Conservation (phyloP, 176 grass and related monocot species). For the Eleusine indica region DNA sequence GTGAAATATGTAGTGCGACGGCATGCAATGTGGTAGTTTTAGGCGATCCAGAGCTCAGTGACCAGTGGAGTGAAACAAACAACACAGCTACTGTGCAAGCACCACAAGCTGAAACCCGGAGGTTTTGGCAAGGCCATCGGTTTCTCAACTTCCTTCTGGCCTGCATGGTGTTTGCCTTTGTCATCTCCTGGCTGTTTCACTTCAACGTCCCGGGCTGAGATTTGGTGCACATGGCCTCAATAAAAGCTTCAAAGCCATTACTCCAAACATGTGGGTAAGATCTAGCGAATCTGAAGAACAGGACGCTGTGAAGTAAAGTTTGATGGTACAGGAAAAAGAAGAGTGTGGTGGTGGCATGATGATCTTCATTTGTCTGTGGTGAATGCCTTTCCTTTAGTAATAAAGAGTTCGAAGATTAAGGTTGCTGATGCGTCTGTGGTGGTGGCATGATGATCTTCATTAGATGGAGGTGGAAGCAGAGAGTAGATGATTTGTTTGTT, state of each 20-base stretch:
- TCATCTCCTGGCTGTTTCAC: slow-evolving; percentile 97
- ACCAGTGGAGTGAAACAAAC: slow-evolving; percentile 68
- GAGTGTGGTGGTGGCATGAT: slow-evolving; percentile 6
- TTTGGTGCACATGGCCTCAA: slow-evolving; percentile 5
- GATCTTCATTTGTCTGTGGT: slow-evolving; percentile 34
- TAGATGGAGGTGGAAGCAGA: slow-evolving; percentile 25
- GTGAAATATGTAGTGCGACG: slow-evolving; percentile 85
- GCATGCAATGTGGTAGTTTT: slow-evolving; percentile 69
- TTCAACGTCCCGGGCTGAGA: slow-evolving; percentile 85
- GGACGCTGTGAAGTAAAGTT: slow-evolving; percentile 33
- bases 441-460: no score
- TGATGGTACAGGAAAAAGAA: slow-evolving; percentile 25
- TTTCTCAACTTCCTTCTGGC: slow-evolving; percentile 97
- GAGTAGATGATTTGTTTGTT: not conserved
- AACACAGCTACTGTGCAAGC: slow-evolving; percentile 32
- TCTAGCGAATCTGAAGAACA: slow-evolving; percentile 47
- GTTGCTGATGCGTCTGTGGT: not conserved
- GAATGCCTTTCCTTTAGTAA: slow-evolving; percentile 27
- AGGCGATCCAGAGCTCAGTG: slow-evolving; percentile 56
- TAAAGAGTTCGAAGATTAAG: slow-evolving; percentile 1
- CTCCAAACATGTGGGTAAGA: slow-evolving; percentile 39
- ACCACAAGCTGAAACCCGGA: slow-evolving; percentile 50
- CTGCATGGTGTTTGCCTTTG: slow-evolving; percentile 94
- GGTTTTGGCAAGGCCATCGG: slow-evolving; percentile 90
- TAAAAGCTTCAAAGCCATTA: slow-evolving; percentile 48